Base-by-base conservation (phyloP, 352 stramenopile genomes). In the Phytophthora citricola region DNA sequence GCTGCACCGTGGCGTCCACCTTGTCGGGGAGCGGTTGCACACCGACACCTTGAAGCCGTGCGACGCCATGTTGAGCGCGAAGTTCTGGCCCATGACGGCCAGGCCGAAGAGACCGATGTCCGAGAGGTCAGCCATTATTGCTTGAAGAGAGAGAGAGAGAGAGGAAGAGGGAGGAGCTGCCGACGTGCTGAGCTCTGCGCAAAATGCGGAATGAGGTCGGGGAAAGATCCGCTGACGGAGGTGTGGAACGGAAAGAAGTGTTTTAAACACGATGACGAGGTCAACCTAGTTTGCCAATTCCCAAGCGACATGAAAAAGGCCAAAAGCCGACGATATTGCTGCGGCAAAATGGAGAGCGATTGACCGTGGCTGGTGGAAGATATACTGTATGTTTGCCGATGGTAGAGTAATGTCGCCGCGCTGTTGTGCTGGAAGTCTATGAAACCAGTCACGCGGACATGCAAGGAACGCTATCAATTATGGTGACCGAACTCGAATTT, bases 1-100 rank as follows among this genome's bases (percentile, higher is more conserved):
- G 92, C 56, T 85, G 75, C 22, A 99, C 92, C 17, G 96, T 99
- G n/a, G 91, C 86, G 75, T 98, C 93, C 20, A 99, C 95, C 83
- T 99, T 99, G 55, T 91, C 84, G 4, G 93, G 56, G 96, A 98
- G 58, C 98, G 93, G 85, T 99, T 99, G 78, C 93, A 98, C 32
- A 99, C 97, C 48, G 93, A 98, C 52, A 97, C 91, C 48, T 83
- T 89, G 87, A 99, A 99, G 69, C 97, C 97, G 70, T 99, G 94
- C 54, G 89, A 93, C 5, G 97, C 98, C 88, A 99, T 99, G 89
- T 99, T 99, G 43, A 99, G 89, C 20, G 97, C 98, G 72, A 99
- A 99, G 83, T 99, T 99, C 83, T 99, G 96, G 62, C 98, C 95
- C 95, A 98, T 98, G 59, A 98, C 93, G 64, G 90, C 93, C 58